A percentile compares a stretch with the other conserved stretches of the same genome.
Conservation (phyloP, 208 protist genomes). For the Crithidia expoeki region DNA sequence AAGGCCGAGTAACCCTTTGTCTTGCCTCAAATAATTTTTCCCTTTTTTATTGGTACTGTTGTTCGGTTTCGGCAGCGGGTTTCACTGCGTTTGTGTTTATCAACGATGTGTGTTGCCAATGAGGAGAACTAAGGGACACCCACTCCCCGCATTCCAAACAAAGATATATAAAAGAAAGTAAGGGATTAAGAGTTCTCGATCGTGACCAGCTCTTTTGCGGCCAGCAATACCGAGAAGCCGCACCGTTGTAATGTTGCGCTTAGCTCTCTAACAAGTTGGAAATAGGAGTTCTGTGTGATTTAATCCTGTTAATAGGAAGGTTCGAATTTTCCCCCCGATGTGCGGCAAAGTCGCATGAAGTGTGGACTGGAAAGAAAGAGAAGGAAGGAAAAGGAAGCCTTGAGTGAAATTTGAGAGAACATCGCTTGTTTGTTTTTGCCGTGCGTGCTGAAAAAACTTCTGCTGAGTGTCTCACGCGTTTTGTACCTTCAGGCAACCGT, state of each 20-base stretch:
- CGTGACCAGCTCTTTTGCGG: conserved; percentile 6
- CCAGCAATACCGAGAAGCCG: conserved; percentile 13
- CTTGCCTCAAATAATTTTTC: neutral
- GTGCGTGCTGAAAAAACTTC: too few species aligned
- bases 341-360: too few species aligned
- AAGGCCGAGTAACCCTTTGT: conserved; percentile 1
- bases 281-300: neutral
- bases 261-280: neutral
- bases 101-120: neutral
- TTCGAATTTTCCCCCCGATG: neutral
- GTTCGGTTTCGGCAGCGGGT: neutral
- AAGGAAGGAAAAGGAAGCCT: neutral
- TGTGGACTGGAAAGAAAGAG: neutral
- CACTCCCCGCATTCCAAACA: neutral
- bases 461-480: too few species aligned
- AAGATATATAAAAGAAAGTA: neutral
- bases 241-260: neutral
- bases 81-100: neutral
- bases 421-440: too few species aligned
- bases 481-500: too few species aligned
- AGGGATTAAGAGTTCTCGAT: neutral
- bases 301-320: neutral
- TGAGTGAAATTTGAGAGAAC: too few species aligned
- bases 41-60: neutral
- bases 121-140: neutral